phyloP scores from a whole-genome alignment of 2,329 filamentous ascomycete species.

The Penicillium sclerotigenum region DNA sequence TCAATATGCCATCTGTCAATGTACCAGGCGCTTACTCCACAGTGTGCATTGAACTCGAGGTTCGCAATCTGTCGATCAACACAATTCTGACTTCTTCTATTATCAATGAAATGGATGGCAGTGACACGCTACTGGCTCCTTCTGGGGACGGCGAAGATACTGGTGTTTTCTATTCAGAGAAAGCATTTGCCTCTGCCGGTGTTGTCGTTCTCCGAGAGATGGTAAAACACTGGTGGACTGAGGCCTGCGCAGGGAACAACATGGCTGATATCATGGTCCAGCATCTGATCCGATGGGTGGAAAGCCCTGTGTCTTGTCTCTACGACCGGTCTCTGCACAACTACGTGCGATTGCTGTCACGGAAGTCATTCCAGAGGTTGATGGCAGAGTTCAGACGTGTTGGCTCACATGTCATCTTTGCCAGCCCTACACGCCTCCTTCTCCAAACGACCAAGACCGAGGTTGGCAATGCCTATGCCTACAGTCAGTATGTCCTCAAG shows the following conservation, averaged over 20 bases:
- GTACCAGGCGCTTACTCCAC: conserved; percentile 91
- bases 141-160: conserved; percentile 64
- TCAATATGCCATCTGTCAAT: conserved; percentile 90
- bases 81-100: conserved; percentile 95
- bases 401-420: conserved; percentile 93
- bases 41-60: conserved; percentile 90
- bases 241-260: conserved; percentile 81
- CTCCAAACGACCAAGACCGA: conserved; percentile 95
- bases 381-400: conserved; percentile 96
- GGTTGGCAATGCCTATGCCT: conserved; percentile 93
- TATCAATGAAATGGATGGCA: conserved; percentile 92
- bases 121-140: conserved; percentile 81
- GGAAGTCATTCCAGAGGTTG: conserved; percentile 93
- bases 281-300: conserved; percentile 95
- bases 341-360: conserved; percentile 98
- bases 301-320: conserved; percentile 86
- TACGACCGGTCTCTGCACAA: conserved; percentile 93
- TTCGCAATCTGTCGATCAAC: conserved; percentile 94
- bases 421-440: conserved; percentile 80
- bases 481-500: conserved; percentile 96
- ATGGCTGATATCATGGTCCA: conserved; percentile 99
- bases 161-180: conserved; percentile 76
- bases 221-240: conserved; percentile 98
- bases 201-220: conserved; percentile 91
- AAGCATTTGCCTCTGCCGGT: conserved; percentile 87